Percentiles rank a stretch among this genome's conserved stretches.
These are phyloP conservation scores for Cupressus sempervirens DNA, from an alignment of 75 land plant species.

Conservation along the genomic window DNA sequence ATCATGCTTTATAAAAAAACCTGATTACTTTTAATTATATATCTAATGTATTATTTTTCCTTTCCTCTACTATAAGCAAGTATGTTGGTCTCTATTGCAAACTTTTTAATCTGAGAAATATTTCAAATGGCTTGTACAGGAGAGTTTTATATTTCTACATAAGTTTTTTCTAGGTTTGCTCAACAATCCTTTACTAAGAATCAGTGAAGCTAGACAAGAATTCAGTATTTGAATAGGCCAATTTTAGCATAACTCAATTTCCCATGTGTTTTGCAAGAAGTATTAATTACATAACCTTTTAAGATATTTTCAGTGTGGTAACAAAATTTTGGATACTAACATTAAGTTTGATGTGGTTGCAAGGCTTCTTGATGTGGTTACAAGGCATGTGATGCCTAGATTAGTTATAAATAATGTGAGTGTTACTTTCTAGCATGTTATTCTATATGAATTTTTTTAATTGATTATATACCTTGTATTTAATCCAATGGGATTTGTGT, in stretches of 20 bases:
- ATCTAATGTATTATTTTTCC: slow-evolving; percentile 10
- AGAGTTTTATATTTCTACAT: background rate
- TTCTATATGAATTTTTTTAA: background rate
- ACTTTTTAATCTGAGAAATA: background rate
- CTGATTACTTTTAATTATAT: too few species aligned
- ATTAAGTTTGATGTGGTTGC: background rate
- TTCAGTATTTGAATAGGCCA: background rate
- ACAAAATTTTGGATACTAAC: background rate
- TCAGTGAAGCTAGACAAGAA: too few species aligned
- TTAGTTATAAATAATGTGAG: background rate
- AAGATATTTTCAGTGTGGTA: background rate
- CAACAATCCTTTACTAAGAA: too few species aligned
- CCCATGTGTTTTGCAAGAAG: background rate
- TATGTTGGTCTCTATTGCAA: background rate
- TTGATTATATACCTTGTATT: background rate
- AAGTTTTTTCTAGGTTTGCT: background rate
- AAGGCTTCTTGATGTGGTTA: too few species aligned
- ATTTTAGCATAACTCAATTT: background rate
- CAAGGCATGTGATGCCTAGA: background rate
- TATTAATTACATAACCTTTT: background rate
- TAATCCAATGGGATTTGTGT: background rate
- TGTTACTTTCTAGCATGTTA: background rate
- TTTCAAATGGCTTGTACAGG: background rate
- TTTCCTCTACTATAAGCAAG: background rate
- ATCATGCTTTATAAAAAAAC: too few species aligned